Conservation (phyloP, 352 stramenopile species). For the Phytophthora pini region DNA sequence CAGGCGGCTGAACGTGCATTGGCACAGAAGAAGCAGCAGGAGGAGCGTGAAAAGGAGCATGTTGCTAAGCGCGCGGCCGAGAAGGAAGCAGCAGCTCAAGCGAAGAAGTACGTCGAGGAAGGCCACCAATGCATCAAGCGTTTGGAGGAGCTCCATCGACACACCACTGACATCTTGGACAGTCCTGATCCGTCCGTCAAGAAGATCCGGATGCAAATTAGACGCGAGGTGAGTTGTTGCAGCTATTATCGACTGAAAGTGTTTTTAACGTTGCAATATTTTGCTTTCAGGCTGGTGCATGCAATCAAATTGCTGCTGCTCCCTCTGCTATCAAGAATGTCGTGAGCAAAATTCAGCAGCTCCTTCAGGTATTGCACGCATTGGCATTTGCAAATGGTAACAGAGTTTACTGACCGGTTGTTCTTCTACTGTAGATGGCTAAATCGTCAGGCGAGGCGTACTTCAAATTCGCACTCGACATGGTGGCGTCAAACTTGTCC, state of each 20-base stretch:
- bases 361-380: conserved; percentile 52
- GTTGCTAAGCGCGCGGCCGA: conserved; percentile 44
- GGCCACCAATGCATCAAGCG: conserved; percentile 52
- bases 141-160: conserved; percentile 57
- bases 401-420: no score
- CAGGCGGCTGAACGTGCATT: conserved; percentile 36
- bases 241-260: background rate
- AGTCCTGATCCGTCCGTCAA: conserved; percentile 61
- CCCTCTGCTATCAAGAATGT: conserved; percentile 69
- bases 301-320: conserved; percentile 80
- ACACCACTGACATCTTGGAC: conserved; percentile 56
- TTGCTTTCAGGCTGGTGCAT: conserved; percentile 61
- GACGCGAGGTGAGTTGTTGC: conserved; percentile 48
- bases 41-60: conserved; percentile 39
- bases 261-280: background rate
- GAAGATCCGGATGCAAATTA: conserved; percentile 74
- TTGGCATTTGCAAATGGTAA: no score
- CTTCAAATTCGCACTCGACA: conserved; percentile 77
- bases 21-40: conserved; percentile 39
- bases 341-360: conserved; percentile 70
- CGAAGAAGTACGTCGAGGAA: conserved; percentile 55
- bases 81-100: conserved; percentile 38
- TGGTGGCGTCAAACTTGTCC: conserved; percentile 73
- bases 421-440: conserved; percentile 42
- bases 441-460: conserved; percentile 58